These are phyloP conservation scores for Xanthoconium stramineum DNA, from an alignment of 768 basidiomycete species.

Conservation along the genomic window DNA sequence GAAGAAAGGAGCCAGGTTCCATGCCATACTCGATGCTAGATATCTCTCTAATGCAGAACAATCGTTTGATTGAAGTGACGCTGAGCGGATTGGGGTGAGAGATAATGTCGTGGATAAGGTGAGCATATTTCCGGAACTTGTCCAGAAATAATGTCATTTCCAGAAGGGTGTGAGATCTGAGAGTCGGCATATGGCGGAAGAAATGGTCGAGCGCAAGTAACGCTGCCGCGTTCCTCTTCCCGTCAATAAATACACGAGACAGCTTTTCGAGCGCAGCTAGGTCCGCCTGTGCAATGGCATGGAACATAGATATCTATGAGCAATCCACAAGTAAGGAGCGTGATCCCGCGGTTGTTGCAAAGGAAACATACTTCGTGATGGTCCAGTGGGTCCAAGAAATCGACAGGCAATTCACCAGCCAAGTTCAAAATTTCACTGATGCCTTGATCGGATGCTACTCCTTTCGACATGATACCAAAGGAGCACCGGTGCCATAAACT, in stretches of 20 bases:
- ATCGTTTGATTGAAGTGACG: constrained; percentile 19
- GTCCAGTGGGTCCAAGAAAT: constrained; percentile 3
- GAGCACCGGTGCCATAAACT: constrained; percentile 46
- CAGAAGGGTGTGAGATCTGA: constrained; percentile 24
- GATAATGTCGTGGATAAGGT: constrained; percentile 5
- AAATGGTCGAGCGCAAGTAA: constrained; percentile 9
- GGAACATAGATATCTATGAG: constrained; percentile 31
- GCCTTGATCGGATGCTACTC: background rate
- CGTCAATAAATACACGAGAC: constrained; percentile 26
- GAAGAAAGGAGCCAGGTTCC: constrained; percentile 7
- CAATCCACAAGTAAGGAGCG: background rate
- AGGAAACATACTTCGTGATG: constrained; percentile 11
- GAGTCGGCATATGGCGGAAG: constrained; percentile 4
- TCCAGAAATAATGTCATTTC: constrained; percentile 7
- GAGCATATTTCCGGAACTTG: constrained; percentile 4
- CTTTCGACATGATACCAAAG: constrained; percentile 30
- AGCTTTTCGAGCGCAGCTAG: constrained; percentile 30
- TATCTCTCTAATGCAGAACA: constrained; percentile 22
- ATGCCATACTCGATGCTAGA: constrained; percentile 11
- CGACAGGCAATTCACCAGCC: constrained; percentile 11
- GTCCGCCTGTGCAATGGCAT: constrained; percentile 28
- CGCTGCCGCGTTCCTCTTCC: background rate
- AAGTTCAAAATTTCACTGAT: constrained; percentile 27
- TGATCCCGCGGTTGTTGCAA: background rate
- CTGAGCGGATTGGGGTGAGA: constrained; percentile 5